Conservation (phyloP, 192 early-diverging fungal genomes). For the Lobulomyces angularis region DNA sequence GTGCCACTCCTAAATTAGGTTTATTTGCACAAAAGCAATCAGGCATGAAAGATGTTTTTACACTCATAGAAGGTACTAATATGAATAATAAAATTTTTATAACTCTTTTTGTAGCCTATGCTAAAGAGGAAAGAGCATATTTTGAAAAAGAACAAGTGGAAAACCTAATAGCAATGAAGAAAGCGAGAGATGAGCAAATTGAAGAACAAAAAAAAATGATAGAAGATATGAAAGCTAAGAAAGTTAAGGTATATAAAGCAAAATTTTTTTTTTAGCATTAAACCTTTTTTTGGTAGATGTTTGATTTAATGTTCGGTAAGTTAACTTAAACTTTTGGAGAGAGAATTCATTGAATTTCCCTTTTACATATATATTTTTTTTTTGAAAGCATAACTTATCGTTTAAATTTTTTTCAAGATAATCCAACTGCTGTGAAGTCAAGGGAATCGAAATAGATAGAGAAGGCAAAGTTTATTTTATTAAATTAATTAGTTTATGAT, state of each 20-base stretch:
- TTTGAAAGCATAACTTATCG: no score
- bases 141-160: slow-evolving; percentile 56
- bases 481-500: no score
- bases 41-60: slow-evolving; percentile 46
- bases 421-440: no score
- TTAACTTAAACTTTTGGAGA: no score
- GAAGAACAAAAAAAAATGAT: slow-evolving; percentile 58
- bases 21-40: slow-evolving; percentile 57
- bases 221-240: slow-evolving; percentile 78
- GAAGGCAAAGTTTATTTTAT: no score
- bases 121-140: slow-evolving; percentile 46
- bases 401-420: no score
- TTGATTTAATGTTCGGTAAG: no score
- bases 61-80: slow-evolving; percentile 17
- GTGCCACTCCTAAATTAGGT: slow-evolving; percentile 55
- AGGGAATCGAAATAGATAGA: no score
- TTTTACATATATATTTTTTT: no score
- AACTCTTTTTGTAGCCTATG: slow-evolving; percentile 53
- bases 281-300: no score
- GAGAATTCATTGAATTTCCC: no score
- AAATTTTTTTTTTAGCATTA: no score
- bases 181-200: slow-evolving; percentile 48
- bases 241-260: slow-evolving; percentile 57
- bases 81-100: slow-evolving; percentile 47
- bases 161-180: slow-evolving; percentile 53